Evolutionary conservation across 495 filamentous ascomycete genomes (phyloP).

Genomic region (Hypoxylon lenormandii): DNA sequence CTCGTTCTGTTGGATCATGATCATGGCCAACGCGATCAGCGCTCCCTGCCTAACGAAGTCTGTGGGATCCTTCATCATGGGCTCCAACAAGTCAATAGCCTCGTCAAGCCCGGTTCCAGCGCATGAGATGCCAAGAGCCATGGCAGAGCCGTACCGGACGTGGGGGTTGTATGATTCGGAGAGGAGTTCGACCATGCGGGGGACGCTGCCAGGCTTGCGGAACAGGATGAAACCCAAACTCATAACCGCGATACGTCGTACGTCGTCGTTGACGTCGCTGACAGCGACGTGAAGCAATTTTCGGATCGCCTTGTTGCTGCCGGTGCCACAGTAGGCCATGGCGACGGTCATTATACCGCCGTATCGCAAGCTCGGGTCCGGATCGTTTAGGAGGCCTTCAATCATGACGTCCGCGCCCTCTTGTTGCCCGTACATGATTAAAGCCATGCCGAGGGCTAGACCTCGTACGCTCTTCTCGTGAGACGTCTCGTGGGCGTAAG

Average conservation of each 20-base stretch:
- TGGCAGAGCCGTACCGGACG: conserved; percentile 96
- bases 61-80: conserved; percentile 99
- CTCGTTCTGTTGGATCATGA: conserved; percentile 97
- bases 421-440: conserved; percentile 97
- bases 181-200: conserved; percentile 98
- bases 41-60: conserved; percentile 99
- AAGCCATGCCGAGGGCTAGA: conserved; percentile 92
- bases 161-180: conserved; percentile 99
- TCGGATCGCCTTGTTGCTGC: conserved; percentile 98
- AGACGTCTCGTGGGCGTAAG: conserved; percentile 96
- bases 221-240: conserved; percentile 98
- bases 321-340: conserved; percentile 94
- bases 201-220: conserved; percentile 95
- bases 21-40: conserved; percentile 95
- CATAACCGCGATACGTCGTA: conserved; percentile 96
- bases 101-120: conserved; percentile 96
- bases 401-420: conserved; percentile 95
- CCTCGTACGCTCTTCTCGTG: conserved; percentile 99
- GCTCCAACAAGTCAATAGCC: conserved; percentile 95
- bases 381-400: conserved; percentile 90
- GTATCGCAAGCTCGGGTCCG: conserved; percentile 92
- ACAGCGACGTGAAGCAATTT: conserved; percentile 97
- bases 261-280: conserved; percentile 98
- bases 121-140: conserved; percentile 98
- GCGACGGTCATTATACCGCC: conserved; percentile 99